phyloP scores from a whole-genome alignment of 495 filamentous ascomycete genomes.

The Lasiosphaeria ovina region DNA sequence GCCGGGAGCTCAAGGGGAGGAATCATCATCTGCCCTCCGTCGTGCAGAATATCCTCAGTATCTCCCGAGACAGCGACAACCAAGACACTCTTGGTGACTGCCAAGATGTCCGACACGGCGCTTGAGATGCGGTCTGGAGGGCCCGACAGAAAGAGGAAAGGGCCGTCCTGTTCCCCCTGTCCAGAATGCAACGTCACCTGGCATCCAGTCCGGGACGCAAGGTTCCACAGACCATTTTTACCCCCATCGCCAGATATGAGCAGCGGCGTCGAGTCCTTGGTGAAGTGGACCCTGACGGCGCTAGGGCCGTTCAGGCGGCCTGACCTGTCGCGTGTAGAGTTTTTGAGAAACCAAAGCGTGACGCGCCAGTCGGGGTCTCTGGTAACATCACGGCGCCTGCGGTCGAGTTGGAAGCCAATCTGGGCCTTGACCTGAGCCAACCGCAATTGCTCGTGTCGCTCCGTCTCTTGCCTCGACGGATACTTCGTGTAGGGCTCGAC shows the following conservation, averaged over 20 bases:
- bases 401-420: too few relatives aligned
- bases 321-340: constrained; percentile 17
- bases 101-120: constrained; percentile 23
- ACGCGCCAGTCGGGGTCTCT: constrained; percentile 26
- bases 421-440: constrained; percentile 13
- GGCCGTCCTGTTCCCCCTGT: background rate
- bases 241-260: constrained; percentile 8
- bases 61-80: constrained; percentile 1
- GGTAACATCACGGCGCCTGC: background rate
- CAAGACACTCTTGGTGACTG: constrained; percentile 8
- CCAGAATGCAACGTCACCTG: constrained; percentile 11
- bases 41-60: background rate
- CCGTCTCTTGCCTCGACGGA: constrained; percentile 15
- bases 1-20: background rate
- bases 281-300: constrained; percentile 21
- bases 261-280: background rate
- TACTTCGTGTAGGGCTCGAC: constrained; percentile 20
- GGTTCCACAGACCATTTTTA: constrained; percentile 19
- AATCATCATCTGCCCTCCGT: background rate
- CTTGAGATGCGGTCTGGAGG: background rate
- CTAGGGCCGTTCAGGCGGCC: background rate
- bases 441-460: constrained; percentile 5
- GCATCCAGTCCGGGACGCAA: constrained; percentile 18
- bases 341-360: constrained; percentile 22
- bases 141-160: constrained; percentile 19